Base-by-base conservation (phyloP, 2,329 filamentous ascomycete genomes). In the Sordariomycetes sp. region DNA sequence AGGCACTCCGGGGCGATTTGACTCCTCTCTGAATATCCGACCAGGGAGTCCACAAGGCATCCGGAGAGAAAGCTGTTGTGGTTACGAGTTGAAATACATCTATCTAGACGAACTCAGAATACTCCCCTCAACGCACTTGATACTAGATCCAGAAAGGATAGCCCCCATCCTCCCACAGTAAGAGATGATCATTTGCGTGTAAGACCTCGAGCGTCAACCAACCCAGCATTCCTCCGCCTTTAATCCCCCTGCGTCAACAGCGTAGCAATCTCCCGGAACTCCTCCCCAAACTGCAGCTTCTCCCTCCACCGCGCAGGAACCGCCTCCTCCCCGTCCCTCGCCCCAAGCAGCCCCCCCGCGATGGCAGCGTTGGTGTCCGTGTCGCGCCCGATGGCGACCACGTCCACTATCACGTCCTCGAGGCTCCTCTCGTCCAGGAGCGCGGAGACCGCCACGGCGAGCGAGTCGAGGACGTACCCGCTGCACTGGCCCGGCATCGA, bases 291-390 rank as follows among this genome's bases (percentile, higher is more conserved):
- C 64, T 76, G 73, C 59, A 76, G 60, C 60, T 64, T 67, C 10
- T 65, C 61, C 57, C 65, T 65, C 76, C 76, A 78, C 14, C 64
- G 40, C 20, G 53, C 22, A 1, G 75, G 75, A n/a, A 78, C 71
- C 3, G 66, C 70, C 1, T 69, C 65, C 4, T 69, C 65, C 3
- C 76, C 76, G 54, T 77, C 74, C 24, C 74, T 65, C 1, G 74
- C 76, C 0, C 76, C 76, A 2, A 78, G 58, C 2, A 78, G 60
- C 0, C 76, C 76, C 1, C 76, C 75, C 0, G 75, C 73, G 50
- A 78, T 71, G 0, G 76, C 75, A 0, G 62, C 75, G 56, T 78
- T 78, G 0, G 75, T 77, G 60, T 79, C 76, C 0, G 74, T 74
- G 58, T 78, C 75, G n/a, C 62, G 64, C 1, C 76, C 75, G 28